A percentile compares a stretch with the other conserved stretches of the same genome.
Evolutionary conservation across 176 grass and related monocot genomes (phyloP).

Genomic region (Canna indica): DNA sequence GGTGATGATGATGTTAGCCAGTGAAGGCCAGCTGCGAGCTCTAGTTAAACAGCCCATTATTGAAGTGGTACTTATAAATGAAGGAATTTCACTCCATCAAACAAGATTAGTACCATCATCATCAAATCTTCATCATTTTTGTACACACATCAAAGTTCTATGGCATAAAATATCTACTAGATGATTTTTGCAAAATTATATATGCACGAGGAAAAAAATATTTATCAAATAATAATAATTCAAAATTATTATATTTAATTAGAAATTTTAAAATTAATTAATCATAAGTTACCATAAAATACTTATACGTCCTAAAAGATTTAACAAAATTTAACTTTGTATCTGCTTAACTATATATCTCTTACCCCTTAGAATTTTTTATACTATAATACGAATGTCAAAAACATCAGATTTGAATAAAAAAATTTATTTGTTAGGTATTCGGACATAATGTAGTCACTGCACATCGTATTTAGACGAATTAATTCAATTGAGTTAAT

Average conservation of each 20-base stretch:
- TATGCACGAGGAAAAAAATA: neutral
- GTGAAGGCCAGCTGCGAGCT: neutral
- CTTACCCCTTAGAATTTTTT: too few relatives aligned
- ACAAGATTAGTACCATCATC: neutral
- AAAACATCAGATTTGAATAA: constrained; percentile 72
- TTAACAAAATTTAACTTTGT: constrained; percentile 33
- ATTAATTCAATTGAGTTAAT: neutral
- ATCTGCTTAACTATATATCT: constrained; percentile 39
- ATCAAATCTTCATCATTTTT: neutral
- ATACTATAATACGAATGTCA: too few relatives aligned
- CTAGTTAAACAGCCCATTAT: neutral
- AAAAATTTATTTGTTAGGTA: constrained; percentile 33
- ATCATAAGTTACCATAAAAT: neutral
- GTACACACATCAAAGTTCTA: constrained; percentile 10
- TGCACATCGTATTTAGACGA: neutral
- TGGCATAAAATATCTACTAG: neutral
- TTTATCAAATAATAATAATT: too few relatives aligned
- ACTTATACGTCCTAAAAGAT: constrained; percentile 74
- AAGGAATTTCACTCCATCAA: neutral
- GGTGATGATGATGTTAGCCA: neutral
- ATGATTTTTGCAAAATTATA: neutral
- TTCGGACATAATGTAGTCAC: constrained; percentile 39
- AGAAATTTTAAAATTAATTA: too few relatives aligned
- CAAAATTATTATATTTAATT: too few relatives aligned
- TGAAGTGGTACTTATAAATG: neutral